A percentile compares a stretch with the other conserved stretches of the same genome.
Evolutionary conservation across 306 rosid species (phyloP).

Genomic region (Coriaria nepalensis): DNA sequence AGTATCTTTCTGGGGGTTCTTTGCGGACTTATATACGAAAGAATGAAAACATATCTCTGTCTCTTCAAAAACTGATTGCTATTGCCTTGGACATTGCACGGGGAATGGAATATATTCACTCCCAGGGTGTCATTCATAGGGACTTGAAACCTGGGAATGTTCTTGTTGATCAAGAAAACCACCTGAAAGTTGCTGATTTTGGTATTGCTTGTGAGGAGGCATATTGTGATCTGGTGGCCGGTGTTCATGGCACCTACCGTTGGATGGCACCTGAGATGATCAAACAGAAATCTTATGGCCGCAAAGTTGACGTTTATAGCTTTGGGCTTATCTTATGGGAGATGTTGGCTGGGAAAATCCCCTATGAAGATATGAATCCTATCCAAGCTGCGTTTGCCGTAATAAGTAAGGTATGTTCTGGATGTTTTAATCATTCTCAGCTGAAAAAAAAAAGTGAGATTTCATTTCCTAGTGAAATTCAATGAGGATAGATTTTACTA

Average conservation of each 20-base stretch:
- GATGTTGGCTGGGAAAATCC: slow-evolving; percentile 71
- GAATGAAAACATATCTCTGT: slow-evolving; percentile 43
- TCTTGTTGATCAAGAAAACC: slow-evolving; percentile 42
- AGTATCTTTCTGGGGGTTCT: slow-evolving; percentile 72
- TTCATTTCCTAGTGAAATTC: too few relatives aligned
- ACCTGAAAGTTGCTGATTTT: slow-evolving; percentile 83
- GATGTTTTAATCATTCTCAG: too few relatives aligned
- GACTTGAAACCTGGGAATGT: slow-evolving; percentile 93
- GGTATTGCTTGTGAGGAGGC: slow-evolving; percentile 89
- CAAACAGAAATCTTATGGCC: slow-evolving; percentile 65
- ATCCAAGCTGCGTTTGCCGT: slow-evolving; percentile 97
- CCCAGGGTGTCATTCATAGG: slow-evolving; percentile 73
- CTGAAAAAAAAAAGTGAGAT: too few relatives aligned
- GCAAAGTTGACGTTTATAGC: slow-evolving; percentile 85
- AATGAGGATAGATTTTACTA: too few relatives aligned
- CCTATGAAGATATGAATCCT: slow-evolving; percentile 88
- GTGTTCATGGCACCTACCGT: slow-evolving; percentile 86
- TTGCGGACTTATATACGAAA: slow-evolving; percentile 75
- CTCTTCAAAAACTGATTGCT: slow-evolving; percentile 36
- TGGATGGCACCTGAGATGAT: slow-evolving; percentile 99
- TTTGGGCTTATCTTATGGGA: slow-evolving; percentile 93
- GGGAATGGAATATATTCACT: slow-evolving; percentile 89
- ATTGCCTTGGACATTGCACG: slow-evolving; percentile 76
- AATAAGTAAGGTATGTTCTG: slow-evolving; percentile 56
- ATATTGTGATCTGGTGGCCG: slow-evolving; percentile 55